A percentile compares a stretch with the other conserved stretches of the same genome.
Conservation (phyloP, 805 yeast genomes). For the Metschnikowia lachancei region DNA sequence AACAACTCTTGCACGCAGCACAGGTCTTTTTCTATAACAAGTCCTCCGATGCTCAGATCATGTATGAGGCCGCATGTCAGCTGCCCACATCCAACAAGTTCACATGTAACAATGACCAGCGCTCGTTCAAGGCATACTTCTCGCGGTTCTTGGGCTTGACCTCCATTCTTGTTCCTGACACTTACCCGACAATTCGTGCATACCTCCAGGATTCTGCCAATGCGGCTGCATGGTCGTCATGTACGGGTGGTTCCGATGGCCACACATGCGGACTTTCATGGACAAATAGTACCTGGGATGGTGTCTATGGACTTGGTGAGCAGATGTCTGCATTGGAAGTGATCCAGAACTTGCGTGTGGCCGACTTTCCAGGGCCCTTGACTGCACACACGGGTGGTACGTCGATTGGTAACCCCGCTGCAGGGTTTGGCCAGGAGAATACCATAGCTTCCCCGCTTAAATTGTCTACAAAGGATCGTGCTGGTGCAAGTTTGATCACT, state of each 20-base stretch:
- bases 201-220: conserved; percentile 42
- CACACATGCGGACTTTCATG: conserved; percentile 24
- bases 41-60: conserved; percentile 38
- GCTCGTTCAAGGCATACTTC: conserved; percentile 87
- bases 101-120: conserved; percentile 80
- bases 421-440: conserved; percentile 25
- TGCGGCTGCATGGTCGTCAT: conserved; percentile 21
- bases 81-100: conserved; percentile 25
- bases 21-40: conserved; percentile 50
- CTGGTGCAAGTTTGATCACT: conserved; percentile 88
- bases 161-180: conserved; percentile 64
- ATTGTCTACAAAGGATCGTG: conserved; percentile 34
- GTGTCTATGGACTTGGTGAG: conserved; percentile 21
- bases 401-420: conserved; percentile 34
- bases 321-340: conserved; percentile 25
- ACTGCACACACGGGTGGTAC: conserved; percentile 37
- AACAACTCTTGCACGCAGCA: conserved; percentile 53
- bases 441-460: conserved; percentile 13
- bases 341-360: conserved; percentile 22
- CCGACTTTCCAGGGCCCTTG: conserved; percentile 30
- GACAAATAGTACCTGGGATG: conserved; percentile 21
- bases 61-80: conserved; percentile 88
- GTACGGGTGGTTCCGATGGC: conserved; percentile 21
- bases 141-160: conserved; percentile 73
- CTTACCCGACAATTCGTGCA: conserved; percentile 45